Evolutionary conservation across 805 yeast species (phyloP).

Genomic region (Ogataea pilisensis): DNA sequence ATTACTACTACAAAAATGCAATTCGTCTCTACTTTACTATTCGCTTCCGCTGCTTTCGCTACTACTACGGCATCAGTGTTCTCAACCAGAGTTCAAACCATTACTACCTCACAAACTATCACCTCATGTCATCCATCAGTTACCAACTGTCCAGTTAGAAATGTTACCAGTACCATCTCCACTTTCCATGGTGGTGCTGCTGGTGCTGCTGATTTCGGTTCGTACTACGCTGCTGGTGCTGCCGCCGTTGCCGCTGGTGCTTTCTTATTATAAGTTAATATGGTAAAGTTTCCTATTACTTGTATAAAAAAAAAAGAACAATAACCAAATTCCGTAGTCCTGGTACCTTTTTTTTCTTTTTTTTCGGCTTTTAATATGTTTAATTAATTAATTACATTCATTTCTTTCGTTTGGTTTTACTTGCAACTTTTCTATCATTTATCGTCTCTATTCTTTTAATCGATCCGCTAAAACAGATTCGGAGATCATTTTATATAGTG

Average conservation of each 20-base stretch:
- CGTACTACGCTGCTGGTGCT: slow-evolving; percentile 31
- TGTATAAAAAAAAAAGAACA: too few species aligned
- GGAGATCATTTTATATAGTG: background rate
- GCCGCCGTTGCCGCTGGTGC: slow-evolving; percentile 35
- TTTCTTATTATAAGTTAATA: slow-evolving; percentile 26
- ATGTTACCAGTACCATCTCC: slow-evolving; percentile 23
- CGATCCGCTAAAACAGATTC: background rate
- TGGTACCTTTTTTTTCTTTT: background rate
- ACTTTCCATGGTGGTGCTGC: slow-evolving; percentile 30
- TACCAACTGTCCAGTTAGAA: slow-evolving; percentile 29
- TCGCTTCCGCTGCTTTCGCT: slow-evolving; percentile 33
- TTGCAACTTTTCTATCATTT: background rate
- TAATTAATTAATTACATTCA: background rate
- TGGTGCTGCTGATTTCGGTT: slow-evolving; percentile 14
- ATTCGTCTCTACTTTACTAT: slow-evolving; percentile 36
- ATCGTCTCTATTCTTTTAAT: background rate
- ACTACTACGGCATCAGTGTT: slow-evolving; percentile 23
- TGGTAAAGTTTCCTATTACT: too few species aligned
- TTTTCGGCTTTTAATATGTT: slow-evolving; percentile 2
- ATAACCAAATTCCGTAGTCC: background rate
- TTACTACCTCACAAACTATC: slow-evolving; percentile 37
- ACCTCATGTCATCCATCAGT: slow-evolving; percentile 35
- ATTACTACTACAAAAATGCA: slow-evolving; percentile 42
- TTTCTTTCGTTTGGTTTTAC: background rate
- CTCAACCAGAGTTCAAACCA: slow-evolving; percentile 28